Percentiles rank a stretch among this genome's conserved stretches.
Evolutionary conservation across 768 basidiomycete species (phyloP).

Genomic region (Phanerochaete sordida): DNA sequence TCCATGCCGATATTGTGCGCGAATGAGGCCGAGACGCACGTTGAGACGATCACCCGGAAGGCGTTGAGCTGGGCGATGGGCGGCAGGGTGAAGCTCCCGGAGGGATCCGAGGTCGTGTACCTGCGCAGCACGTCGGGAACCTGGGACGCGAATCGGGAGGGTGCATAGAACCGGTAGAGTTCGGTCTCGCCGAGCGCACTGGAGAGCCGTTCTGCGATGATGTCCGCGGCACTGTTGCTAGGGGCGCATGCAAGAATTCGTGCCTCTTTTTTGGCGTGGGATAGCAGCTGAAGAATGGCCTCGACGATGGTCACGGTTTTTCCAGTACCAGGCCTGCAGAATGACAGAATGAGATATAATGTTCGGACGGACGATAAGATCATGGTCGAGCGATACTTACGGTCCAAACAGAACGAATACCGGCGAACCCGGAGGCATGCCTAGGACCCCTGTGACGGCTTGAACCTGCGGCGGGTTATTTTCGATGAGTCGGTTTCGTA

Average conservation of each 20-base stretch:
- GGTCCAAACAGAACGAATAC: constrained; percentile 65
- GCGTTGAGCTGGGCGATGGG: constrained; percentile 32
- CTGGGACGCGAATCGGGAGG: constrained; percentile 38
- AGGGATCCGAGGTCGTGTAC: constrained; percentile 32
- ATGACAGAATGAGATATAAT: too few species aligned
- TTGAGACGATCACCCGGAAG: constrained; percentile 59
- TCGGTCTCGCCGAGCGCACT: constrained; percentile 28
- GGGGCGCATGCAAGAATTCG: constrained; percentile 64
- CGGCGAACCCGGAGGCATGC: constrained; percentile 40
- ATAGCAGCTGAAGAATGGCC: constrained; percentile 54
- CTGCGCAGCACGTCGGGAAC: constrained; percentile 36
- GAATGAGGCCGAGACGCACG: constrained; percentile 61
- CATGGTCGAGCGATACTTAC: too few species aligned
- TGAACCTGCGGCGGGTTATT: constrained; percentile 46
- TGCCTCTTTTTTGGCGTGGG: constrained; percentile 32
- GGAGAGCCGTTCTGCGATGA: constrained; percentile 25
- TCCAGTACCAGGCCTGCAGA: constrained; percentile 52
- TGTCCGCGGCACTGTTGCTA: constrained; percentile 56
- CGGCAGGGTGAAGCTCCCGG: constrained; percentile 44
- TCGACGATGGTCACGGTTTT: constrained; percentile 68
- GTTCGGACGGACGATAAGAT: too few species aligned
- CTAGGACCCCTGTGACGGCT: constrained; percentile 48
- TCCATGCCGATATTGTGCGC: constrained; percentile 52
- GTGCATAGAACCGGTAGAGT: constrained; percentile 57
- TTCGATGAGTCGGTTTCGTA: constrained; percentile 30